phyloP scores from a whole-genome alignment of 371 early-diverging fungal genomes.

The Entomophthora muscae region DNA sequence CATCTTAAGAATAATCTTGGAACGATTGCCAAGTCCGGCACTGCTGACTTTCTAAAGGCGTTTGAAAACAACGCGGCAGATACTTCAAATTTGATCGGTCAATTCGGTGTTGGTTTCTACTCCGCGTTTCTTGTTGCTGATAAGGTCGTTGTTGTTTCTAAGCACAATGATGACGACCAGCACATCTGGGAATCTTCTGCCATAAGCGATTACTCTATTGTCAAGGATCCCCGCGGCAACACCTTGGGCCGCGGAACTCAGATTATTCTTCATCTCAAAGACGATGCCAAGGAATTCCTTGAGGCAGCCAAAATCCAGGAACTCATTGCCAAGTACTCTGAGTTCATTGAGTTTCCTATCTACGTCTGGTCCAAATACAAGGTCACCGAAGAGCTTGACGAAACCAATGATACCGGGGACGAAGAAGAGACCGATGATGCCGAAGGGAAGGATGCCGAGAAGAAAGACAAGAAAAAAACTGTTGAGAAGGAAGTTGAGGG shows the following conservation, averaged over 20 bases:
- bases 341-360: constrained; percentile 89
- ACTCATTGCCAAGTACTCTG: constrained; percentile 71
- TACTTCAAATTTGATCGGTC: constrained; percentile 69
- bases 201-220: constrained; percentile 62
- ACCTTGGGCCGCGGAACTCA: constrained; percentile 73
- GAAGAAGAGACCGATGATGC: constrained; percentile 21
- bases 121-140: constrained; percentile 88
- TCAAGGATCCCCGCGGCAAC: constrained; percentile 70
- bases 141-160: constrained; percentile 81
- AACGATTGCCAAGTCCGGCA: constrained; percentile 86
- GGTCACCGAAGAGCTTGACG: constrained; percentile 24
- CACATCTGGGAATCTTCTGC: constrained; percentile 74
- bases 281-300: constrained; percentile 68
- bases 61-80: constrained; percentile 36
- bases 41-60: constrained; percentile 61
- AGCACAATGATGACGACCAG: constrained; percentile 66
- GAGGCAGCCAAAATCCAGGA: constrained; percentile 36
- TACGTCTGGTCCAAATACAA: constrained; percentile 44
- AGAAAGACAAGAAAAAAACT: constrained; percentile 27
- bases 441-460: constrained; percentile 21
- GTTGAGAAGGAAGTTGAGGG: constrained; percentile 27
- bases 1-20: constrained; percentile 87
- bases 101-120: constrained; percentile 98
- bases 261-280: constrained; percentile 76
- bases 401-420: constrained; percentile 17